Evolutionary conservation across 352 stramenopile genomes (phyloP).

Genomic region (Thalassiosira livingstoniorum): DNA sequence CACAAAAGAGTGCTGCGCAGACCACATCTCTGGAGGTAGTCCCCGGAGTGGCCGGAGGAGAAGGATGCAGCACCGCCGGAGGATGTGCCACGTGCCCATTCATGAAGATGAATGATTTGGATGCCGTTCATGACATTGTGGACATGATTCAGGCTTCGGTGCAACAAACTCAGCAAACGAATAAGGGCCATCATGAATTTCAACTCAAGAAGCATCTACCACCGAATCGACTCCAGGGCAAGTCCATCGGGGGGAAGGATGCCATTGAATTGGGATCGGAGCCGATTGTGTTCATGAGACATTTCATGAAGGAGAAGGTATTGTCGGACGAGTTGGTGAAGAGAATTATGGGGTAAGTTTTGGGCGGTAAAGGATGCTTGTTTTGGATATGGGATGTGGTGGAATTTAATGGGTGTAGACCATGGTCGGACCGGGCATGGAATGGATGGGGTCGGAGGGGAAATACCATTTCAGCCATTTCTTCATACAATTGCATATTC

Average conservation of each 20-base stretch:
- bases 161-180: no score
- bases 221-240: constrained; percentile 91
- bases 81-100: constrained; percentile 97
- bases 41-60: constrained; percentile 91
- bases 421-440: no score
- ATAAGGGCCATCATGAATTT: constrained; percentile 22
- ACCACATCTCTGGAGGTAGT: constrained; percentile 81
- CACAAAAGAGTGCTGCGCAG: constrained; percentile 75
- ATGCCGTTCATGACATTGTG: constrained; percentile 93
- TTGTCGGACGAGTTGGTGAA: constrained; percentile 89
- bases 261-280: constrained; percentile 93
- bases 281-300: constrained; percentile 97
- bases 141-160: constrained; percentile 75
- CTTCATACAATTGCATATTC: no score
- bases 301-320: constrained; percentile 91
- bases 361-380: constrained; percentile 10
- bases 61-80: constrained; percentile 96
- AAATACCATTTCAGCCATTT: no score
- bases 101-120: constrained; percentile 99
- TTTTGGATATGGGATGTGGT: not conserved
- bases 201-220: constrained; percentile 74
- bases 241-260: constrained; percentile 90
- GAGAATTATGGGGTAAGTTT: constrained; percentile 81
- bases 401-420: not conserved
- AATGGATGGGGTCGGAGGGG: not conserved